phyloP scores from a whole-genome alignment of 768 basidiomycete species.

The Amanita rubescens region DNA sequence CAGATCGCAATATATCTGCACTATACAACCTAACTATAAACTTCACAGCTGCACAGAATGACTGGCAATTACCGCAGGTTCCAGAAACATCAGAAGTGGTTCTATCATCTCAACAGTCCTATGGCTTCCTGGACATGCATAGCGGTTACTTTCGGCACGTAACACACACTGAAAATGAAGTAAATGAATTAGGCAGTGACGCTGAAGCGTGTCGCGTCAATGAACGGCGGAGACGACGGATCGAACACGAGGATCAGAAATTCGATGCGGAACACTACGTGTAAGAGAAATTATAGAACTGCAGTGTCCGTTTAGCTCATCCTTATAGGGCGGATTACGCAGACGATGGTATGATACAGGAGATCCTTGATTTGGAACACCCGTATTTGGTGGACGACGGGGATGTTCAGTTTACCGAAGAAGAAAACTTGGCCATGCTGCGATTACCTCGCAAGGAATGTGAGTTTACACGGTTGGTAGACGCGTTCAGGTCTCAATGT shows the following conservation, averaged over 20 bases:
- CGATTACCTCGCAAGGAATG: slow-evolving; percentile 49
- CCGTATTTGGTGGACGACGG: slow-evolving; percentile 34
- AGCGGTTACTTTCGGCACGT: slow-evolving; percentile 71
- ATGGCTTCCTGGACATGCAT: slow-evolving; percentile 74
- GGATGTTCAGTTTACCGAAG: slow-evolving; percentile 54
- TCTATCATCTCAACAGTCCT: slow-evolving; percentile 39
- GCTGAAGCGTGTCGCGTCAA: slow-evolving; percentile 47
- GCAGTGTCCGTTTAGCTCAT: background rate
- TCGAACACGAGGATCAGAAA: slow-evolving; percentile 63
- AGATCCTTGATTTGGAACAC: slow-evolving; percentile 59
- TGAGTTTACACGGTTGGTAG: slow-evolving; percentile 19
- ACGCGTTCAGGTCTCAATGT: background rate
- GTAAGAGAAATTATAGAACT: slow-evolving; percentile 32
- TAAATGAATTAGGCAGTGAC: slow-evolving; percentile 68
- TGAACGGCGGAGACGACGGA: slow-evolving; percentile 47
- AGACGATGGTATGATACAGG: slow-evolving; percentile 69
- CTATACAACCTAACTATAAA: background rate
- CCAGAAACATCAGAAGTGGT: slow-evolving; percentile 35
- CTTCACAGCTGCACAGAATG: slow-evolving; percentile 59
- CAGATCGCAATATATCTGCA: background rate
- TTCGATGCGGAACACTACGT: slow-evolving; percentile 85
- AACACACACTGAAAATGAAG: slow-evolving; percentile 69
- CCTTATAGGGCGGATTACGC: slow-evolving; percentile 67
- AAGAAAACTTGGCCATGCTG: slow-evolving; percentile 63
- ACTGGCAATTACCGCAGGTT: slow-evolving; percentile 72